Evolutionary conservation across 768 basidiomycete genomes (phyloP).

Genomic region (Phallus indusiatus): DNA sequence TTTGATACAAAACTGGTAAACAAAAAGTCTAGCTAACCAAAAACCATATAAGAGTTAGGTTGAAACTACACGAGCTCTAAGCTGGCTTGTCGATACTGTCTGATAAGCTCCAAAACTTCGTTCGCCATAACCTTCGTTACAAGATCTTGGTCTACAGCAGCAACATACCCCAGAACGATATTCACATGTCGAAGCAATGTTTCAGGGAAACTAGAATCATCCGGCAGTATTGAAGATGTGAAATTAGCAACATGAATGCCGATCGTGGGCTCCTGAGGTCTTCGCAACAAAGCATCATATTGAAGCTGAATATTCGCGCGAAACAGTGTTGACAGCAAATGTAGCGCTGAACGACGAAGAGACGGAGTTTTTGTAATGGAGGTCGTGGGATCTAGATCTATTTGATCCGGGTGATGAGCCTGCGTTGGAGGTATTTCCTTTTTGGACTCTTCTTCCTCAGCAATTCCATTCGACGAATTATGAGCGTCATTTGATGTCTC

Average conservation of each 20-base stretch:
- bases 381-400: constrained; percentile 52
- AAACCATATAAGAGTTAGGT: no score
- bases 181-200: constrained; percentile 39
- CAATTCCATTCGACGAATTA: not conserved
- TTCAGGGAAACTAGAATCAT: constrained; percentile 23
- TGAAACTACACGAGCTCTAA: no score
- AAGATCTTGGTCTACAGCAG: constrained; percentile 60
- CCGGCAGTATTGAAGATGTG: constrained; percentile 2
- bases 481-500: constrained; percentile 3
- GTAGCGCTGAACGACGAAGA: constrained; percentile 77
- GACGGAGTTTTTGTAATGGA: constrained; percentile 62
- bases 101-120: constrained; percentile 43
- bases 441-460: constrained; percentile 8
- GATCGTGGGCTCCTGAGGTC: not conserved
- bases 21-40: no score
- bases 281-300: constrained; percentile 20
- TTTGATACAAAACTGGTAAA: no score
- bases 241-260: constrained; percentile 2
- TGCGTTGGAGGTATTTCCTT: not conserved
- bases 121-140: constrained; percentile 68
- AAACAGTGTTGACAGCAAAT: constrained; percentile 67
- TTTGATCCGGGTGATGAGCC: constrained; percentile 13
- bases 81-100: constrained; percentile 6
- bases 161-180: constrained; percentile 59
- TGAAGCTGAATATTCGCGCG: constrained; percentile 43